Conservation (phyloP, 345 rosid species). For the Mercurialis annua region DNA sequence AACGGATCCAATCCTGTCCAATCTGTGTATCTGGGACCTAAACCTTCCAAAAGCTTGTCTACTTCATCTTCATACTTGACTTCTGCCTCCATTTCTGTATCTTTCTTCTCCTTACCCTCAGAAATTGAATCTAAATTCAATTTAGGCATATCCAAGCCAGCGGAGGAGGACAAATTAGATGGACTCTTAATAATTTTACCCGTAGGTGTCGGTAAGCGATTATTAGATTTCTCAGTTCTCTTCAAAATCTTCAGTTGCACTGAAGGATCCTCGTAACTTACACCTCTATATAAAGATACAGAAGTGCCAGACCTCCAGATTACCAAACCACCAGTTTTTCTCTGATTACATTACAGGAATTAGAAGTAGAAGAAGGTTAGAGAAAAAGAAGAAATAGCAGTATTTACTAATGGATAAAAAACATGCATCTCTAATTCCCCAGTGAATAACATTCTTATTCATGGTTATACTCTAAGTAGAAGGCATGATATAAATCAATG, state of each 20-base stretch:
- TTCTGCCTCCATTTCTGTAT: conserved; percentile 31
- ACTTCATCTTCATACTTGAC: conserved; percentile 75
- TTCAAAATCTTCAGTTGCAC: conserved; percentile 36
- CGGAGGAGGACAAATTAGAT: conserved; percentile 16
- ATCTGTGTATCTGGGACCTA: conserved; percentile 87
- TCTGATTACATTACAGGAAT: conserved; percentile 41
- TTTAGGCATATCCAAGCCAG: conserved; percentile 30
- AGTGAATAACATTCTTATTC: not conserved
- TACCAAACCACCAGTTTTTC: conserved; percentile 94
- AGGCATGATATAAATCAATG: not conserved
- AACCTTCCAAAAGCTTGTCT: conserved; percentile 61
- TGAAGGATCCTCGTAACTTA: conserved; percentile 54
- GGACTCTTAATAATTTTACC: conserved; percentile 24
- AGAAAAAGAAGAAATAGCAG: not conserved
- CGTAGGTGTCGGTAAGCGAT: conserved; percentile 26
- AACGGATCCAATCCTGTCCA: conserved; percentile 83
- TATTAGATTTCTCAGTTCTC: conserved; percentile 39
- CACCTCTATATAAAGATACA: conserved; percentile 68
- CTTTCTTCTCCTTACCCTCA: conserved; percentile 26
- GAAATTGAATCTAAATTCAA: conserved; percentile 21
- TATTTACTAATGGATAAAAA: not conserved
- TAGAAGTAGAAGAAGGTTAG: conserved; percentile 7
- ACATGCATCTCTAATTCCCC: not conserved
- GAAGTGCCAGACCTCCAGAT: conserved; percentile 95
- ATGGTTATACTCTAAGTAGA: not conserved